phyloP scores from a whole-genome alignment of 2,329 filamentous ascomycete genomes.

The Stachybotrys chlorohalonatus region DNA sequence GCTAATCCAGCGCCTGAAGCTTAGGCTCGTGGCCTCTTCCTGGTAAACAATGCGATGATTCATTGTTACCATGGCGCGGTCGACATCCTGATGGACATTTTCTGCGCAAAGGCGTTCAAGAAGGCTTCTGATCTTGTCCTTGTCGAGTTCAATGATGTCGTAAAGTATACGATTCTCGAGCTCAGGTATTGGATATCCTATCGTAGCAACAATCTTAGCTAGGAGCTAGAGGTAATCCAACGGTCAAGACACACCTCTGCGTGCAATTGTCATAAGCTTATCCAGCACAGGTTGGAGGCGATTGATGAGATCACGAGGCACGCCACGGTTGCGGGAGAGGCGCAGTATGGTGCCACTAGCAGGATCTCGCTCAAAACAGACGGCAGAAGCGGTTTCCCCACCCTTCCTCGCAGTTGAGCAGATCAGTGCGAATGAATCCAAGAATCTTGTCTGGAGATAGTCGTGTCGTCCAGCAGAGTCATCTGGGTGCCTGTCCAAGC shows the following conservation, averaged over 20 bases:
- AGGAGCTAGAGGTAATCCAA: background rate
- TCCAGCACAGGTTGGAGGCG: conserved; percentile 10
- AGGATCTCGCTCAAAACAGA: conserved; percentile 15
- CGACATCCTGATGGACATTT: background rate
- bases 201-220: background rate
- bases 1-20: conserved; percentile 3
- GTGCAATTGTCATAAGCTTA: conserved; percentile 9
- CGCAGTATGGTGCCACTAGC: conserved; percentile 3
- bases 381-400: conserved; percentile 17
- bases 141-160: conserved; percentile 9
- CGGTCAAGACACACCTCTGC: background rate
- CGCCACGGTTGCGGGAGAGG: conserved; percentile 17
- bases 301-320: conserved; percentile 7
- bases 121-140: conserved; percentile 8
- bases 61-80: background rate
- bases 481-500: conserved; percentile 2
- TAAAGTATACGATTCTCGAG: conserved; percentile 6
- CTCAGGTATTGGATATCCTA: conserved; percentile 2
- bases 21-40: background rate
- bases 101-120: conserved; percentile 3
- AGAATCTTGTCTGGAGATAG: conserved; percentile 17
- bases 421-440: conserved; percentile 22
- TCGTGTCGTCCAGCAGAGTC: background rate
- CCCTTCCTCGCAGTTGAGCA: conserved; percentile 13
- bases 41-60: background rate